phyloP scores from a whole-genome alignment of 2,329 filamentous ascomycete species.

The Elsinoe perseae region DNA sequence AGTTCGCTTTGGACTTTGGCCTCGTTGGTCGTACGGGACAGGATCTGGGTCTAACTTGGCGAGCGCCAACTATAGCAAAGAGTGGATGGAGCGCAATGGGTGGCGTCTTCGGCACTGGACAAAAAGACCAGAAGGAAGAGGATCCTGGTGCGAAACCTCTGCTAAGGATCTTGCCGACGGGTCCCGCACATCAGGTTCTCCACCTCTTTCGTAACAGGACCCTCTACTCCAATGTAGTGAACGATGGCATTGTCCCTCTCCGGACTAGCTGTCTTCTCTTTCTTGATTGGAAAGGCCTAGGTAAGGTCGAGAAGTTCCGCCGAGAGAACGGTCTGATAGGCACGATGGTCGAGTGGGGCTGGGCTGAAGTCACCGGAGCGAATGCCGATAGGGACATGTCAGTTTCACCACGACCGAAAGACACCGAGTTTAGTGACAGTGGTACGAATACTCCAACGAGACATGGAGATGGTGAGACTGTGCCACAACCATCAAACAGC shows the following conservation, averaged over 20 bases:
- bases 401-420: conserved; percentile 23
- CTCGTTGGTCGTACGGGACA: conserved; percentile 93
- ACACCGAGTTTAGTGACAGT: conserved; percentile 25
- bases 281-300: conserved; percentile 90
- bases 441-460: conserved; percentile 19
- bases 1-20: conserved; percentile 92
- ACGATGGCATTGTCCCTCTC: conserved; percentile 91
- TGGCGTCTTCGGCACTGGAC: conserved; percentile 63
- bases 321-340: conserved; percentile 87
- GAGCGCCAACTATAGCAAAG: conserved; percentile 73
- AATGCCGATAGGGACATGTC: conserved; percentile 34
- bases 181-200: conserved; percentile 78
- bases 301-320: conserved; percentile 86
- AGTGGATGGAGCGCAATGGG: conserved; percentile 87
- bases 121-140: conserved; percentile 39
- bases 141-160: conserved; percentile 83
- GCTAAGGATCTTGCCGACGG: conserved; percentile 79
- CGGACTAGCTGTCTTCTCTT: conserved; percentile 95
- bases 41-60: conserved; percentile 90
- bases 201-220: conserved; percentile 86
- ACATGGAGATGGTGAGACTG: conserved; percentile 37
- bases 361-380: conserved; percentile 76
- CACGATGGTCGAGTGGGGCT: conserved; percentile 87
- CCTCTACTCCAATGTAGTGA: conserved; percentile 93
- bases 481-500: conserved; percentile 62